Conservation (phyloP, 306 rosid genomes). For the Pterocarpus macrocarpus region DNA sequence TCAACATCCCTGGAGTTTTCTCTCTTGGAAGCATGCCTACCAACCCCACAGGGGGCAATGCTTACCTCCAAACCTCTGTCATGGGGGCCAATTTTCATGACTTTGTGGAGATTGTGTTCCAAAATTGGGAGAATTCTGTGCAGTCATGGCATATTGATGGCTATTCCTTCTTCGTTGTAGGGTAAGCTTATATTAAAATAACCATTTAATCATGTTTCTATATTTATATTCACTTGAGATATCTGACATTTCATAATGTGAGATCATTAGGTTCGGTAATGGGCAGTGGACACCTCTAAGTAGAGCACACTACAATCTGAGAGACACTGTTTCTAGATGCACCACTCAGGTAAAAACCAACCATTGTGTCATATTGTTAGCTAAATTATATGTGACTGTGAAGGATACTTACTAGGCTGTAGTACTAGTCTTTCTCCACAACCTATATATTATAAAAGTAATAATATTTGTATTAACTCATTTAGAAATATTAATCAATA, state of each 20-base stretch:
- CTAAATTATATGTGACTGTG: not conserved
- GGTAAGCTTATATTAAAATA: slow-evolving; percentile 47
- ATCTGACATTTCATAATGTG: not conserved
- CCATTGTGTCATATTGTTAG: not conserved
- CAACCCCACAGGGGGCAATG: slow-evolving; percentile 52
- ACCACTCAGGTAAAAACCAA: slow-evolving; percentile 63
- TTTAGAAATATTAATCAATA: too few relatives aligned
- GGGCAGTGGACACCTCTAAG: slow-evolving; percentile 79
- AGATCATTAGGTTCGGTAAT: slow-evolving; percentile 63
- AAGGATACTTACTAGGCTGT: too few relatives aligned
- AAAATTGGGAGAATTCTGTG: slow-evolving; percentile 72
- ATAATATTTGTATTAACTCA: too few relatives aligned
- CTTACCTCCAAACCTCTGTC: slow-evolving; percentile 71
- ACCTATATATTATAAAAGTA: too few relatives aligned
- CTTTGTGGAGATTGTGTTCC: slow-evolving; percentile 73
- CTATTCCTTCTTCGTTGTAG: slow-evolving; percentile 73
- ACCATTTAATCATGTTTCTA: not conserved
- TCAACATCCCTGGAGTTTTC: slow-evolving; percentile 71
- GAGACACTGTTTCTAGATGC: slow-evolving; percentile 71
- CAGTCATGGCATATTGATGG: slow-evolving; percentile 86
- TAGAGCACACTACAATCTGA: slow-evolving; percentile 64
- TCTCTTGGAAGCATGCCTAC: slow-evolving; percentile 65
- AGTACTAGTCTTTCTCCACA: too few relatives aligned
- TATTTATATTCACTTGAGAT: not conserved
- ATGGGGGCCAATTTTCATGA: slow-evolving; percentile 66